phyloP scores from a whole-genome alignment of 106 monocot species.

The Dendrobium catenatum region DNA sequence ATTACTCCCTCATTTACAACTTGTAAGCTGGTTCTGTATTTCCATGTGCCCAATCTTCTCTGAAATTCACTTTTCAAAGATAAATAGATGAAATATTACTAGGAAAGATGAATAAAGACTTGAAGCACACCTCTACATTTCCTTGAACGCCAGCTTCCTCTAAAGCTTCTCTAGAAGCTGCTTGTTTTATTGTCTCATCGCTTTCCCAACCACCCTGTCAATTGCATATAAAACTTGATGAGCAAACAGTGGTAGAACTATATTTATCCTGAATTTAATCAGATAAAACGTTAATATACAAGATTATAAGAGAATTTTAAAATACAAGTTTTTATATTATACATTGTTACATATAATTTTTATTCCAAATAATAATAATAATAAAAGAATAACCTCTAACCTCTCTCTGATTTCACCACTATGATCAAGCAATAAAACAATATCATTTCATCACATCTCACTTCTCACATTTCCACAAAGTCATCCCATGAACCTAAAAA shows the following conservation, averaged over 20 bases:
- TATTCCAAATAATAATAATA: no score
- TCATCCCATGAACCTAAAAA: no score
- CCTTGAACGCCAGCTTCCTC: conserved; percentile 90
- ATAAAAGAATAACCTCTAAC: background rate
- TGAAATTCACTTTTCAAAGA: conserved; percentile 4
- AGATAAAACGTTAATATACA: background rate
- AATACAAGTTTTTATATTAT: background rate
- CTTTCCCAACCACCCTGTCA: conserved; percentile 83
- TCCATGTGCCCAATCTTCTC: conserved; percentile 53
- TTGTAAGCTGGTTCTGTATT: conserved; percentile 50
- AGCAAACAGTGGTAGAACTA: no score
- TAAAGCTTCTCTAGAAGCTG: conserved; percentile 62
- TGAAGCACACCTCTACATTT: conserved; percentile 9
- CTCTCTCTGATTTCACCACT: no score
- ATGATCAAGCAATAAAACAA: no score
- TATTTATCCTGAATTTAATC: background rate
- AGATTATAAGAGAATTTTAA: background rate
- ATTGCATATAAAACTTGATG: background rate
- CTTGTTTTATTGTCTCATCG: conserved; percentile 59
- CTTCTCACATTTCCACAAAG: no score
- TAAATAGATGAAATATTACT: background rate
- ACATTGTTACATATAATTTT: background rate
- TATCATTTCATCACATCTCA: no score
- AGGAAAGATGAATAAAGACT: background rate
- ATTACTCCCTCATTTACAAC: conserved; percentile 48